These are phyloP conservation scores for Liriodendron chinense DNA, from an alignment of 164 flowering plant species.

Conservation along the genomic window DNA sequence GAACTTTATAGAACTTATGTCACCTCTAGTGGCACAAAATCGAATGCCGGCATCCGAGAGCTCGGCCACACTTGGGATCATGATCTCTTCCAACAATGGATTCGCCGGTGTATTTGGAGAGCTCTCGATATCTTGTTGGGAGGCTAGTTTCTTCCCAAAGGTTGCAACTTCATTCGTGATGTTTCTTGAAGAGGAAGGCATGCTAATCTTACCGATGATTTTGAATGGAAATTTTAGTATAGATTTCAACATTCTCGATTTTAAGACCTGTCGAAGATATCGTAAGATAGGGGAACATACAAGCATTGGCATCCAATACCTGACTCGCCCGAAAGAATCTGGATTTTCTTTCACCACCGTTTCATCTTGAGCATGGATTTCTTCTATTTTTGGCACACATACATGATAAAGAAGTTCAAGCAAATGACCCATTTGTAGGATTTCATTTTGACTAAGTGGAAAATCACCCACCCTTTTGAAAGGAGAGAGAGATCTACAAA, in stretches of 20 bases:
- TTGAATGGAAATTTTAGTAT: not conserved
- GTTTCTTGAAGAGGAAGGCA: not conserved
- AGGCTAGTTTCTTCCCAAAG: not conserved
- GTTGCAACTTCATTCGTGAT: not conserved
- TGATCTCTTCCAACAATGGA: constrained; percentile 19
- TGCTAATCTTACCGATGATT: not conserved
- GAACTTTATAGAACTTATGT: constrained; percentile 16
- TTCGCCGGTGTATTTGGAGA: not conserved
- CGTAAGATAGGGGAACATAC: not conserved
- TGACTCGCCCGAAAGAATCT: not conserved
- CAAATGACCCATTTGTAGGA: constrained; percentile 6
- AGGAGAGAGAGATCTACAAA: constrained; percentile 12
- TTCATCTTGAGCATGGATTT: not conserved
- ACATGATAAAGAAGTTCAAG: constrained; percentile 17
- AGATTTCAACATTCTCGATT: not conserved
- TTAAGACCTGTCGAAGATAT: not conserved
- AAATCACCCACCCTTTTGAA: not conserved
- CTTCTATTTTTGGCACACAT: constrained; percentile 6
- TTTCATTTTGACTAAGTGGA: not conserved
- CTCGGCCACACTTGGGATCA: constrained; percentile 14
- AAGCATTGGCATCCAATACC: not conserved
- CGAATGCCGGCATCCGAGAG: constrained; percentile 11
- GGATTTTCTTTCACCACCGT: not conserved
- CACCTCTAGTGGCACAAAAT: constrained; percentile 6
- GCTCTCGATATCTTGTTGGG: not conserved